Percentiles rank a stretch among this genome's conserved stretches.
Conservation (phyloP, 495 filamentous ascomycete genomes). For the Trichoderma asperelloides region DNA sequence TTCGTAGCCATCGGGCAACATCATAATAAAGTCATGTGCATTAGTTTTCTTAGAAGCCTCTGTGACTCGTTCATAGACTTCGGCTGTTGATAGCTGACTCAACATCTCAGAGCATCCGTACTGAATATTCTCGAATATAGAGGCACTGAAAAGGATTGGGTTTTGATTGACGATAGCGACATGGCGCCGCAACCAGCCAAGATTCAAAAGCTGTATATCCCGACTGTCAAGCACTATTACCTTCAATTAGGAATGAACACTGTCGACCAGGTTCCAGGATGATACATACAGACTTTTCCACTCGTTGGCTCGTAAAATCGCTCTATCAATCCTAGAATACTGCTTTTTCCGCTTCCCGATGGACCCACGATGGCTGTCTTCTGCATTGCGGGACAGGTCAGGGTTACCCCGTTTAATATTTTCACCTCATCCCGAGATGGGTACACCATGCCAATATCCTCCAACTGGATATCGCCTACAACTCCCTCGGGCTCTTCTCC, state of each 20-base stretch:
- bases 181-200: constrained; percentile 70
- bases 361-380: constrained; percentile 75
- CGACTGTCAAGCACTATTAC: constrained; percentile 60
- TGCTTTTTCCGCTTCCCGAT: constrained; percentile 78
- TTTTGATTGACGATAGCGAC: constrained; percentile 70
- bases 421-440: constrained; percentile 76
- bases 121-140: constrained; percentile 61
- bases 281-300: too few species aligned
- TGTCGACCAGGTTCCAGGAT: too few species aligned
- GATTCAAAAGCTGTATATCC: constrained; percentile 59
- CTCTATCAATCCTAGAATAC: constrained; percentile 75
- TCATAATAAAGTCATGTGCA: constrained; percentile 74
- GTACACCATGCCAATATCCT: constrained; percentile 73
- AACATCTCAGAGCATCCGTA: constrained; percentile 79
- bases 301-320: constrained; percentile 79
- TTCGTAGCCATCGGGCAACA: constrained; percentile 72
- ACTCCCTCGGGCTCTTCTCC: constrained; percentile 56
- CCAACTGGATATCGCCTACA: constrained; percentile 59
- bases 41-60: constrained; percentile 79
- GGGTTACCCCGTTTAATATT: constrained; percentile 65
- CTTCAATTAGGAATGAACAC: too few species aligned
- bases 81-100: too few species aligned
- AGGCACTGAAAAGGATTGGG: constrained; percentile 50
- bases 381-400: constrained; percentile 68
- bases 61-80: constrained; percentile 48